Conservation (phyloP, 176 grass and related monocot species). For the Oropetium thomaeum region DNA sequence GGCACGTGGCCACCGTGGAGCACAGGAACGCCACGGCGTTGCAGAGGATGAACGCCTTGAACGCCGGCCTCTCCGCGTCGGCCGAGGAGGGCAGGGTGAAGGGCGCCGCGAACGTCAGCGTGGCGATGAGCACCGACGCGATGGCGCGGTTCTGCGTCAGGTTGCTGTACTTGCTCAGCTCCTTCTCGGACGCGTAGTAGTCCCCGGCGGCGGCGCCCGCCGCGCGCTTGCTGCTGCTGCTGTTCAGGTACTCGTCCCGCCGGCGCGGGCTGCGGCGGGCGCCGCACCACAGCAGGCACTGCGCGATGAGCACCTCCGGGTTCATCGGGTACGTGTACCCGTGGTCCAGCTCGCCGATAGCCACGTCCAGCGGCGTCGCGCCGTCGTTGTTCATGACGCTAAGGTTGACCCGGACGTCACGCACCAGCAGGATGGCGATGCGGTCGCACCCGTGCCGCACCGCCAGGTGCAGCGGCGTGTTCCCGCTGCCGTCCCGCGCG, state of each 20-base stretch:
- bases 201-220: too few species aligned
- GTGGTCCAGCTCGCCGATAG: conserved; percentile 12
- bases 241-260: conserved; percentile 12
- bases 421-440: background rate
- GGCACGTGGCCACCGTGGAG: conserved; percentile 39
- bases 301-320: conserved; percentile 32
- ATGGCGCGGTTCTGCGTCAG: conserved; percentile 39
- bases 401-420: conserved; percentile 9
- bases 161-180: conserved; percentile 33
- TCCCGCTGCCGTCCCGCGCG: conserved; percentile 20
- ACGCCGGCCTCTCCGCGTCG: conserved; percentile 6
- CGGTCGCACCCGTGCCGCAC: background rate
- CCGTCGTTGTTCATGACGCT: conserved; percentile 44
- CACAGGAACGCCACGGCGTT: conserved; percentile 37
- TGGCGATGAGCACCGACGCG: conserved; percentile 38
- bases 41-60: conserved; percentile 36
- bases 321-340: conserved; percentile 26
- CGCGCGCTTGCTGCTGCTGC: too few species aligned
- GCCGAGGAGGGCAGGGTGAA: conserved; percentile 4
- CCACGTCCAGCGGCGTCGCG: conserved; percentile 39
- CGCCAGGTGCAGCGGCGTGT: conserved; percentile 53
- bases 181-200: conserved; percentile 20
- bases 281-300: conserved; percentile 43
- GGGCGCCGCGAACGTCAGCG: conserved; percentile 41
- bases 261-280: conserved; percentile 26